Conservation (phyloP, 129 eudicot species). For the Lactuca sativa region DNA sequence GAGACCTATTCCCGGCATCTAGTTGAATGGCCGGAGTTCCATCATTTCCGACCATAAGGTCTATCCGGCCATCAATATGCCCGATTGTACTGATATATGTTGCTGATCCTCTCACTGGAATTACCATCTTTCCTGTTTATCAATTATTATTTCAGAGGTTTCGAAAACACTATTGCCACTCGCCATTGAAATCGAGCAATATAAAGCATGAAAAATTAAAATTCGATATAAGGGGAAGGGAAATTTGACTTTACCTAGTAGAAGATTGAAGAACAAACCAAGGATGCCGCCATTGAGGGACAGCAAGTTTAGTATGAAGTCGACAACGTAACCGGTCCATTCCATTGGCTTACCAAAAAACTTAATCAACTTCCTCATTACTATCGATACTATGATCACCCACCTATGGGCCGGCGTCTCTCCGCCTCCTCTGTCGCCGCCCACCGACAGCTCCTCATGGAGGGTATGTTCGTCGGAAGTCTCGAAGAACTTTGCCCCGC, state of each 20-base stretch:
- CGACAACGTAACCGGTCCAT: constrained; percentile 59
- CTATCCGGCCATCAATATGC: constrained; percentile 74
- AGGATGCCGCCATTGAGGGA: constrained; percentile 62
- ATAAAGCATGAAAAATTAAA: no score
- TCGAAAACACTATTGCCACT: neutral
- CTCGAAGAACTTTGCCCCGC: constrained; percentile 52
- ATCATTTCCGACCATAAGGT: constrained; percentile 29
- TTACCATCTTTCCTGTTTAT: constrained; percentile 61
- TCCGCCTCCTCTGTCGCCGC: constrained; percentile 1
- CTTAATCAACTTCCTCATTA: constrained; percentile 58
- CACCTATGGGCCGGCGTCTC: constrained; percentile 52
- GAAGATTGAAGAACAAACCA: constrained; percentile 35
- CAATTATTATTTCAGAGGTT: neutral
- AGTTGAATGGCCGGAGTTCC: constrained; percentile 13
- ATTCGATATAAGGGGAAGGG: neutral
- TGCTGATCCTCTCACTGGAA: constrained; percentile 71
- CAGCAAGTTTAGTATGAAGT: constrained; percentile 67
- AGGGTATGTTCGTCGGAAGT: constrained; percentile 24
- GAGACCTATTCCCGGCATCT: constrained; percentile 43
- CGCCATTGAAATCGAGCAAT: neutral
- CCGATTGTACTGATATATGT: constrained; percentile 86
- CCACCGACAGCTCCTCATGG: constrained; percentile 19
- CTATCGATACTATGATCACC: constrained; percentile 76
- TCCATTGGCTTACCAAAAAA: constrained; percentile 68
- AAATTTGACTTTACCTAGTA: constrained; percentile 43